Evolutionary conservation across 1,139 yeast genomes (phyloP), one percentile per base, ranked within the genome.

Genomic region (Suzukiozyma palmioleophila): DNA sequence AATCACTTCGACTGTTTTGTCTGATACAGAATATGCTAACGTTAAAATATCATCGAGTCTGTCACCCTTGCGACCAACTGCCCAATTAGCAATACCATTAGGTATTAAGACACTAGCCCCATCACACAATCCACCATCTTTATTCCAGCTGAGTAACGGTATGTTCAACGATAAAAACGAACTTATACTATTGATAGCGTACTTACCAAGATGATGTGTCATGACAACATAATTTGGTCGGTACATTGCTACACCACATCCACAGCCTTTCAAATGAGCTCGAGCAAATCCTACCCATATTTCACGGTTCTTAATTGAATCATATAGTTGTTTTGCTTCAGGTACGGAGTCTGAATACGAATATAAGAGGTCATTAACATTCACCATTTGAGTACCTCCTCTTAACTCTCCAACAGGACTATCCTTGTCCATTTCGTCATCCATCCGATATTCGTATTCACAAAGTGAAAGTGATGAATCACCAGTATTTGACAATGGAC

Each of bases 271-370:
- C 8, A 66, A 43, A 47, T 66, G 71, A 5, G 71, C 68, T 35
- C 73, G 49, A 2, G 69, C 65, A 41, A 66, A 60, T 3, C 69
- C 69, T 2, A 64, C 42, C 70, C 69, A 66, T 8, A 60, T 45
- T 40, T 59, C 62, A 37, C 62, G 50, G 21, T 49, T 47, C 3
- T 43, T 37, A 37, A 51, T 36, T 11, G 42, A 34, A 8, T 39
- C 35, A 49, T 43, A 51, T 47, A 12, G 55, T 6, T 36, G 16
- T 31, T 33, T 39, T 18, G 26, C 40, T 18, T 24, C 26, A 11
- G 32, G 30, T 13, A 36, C 29, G 35, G 39, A 33, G n/a, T 33
- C 10, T 9, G 37, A 28, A 28, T 41, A 35, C 9, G 43, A 43
- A 14, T 32, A 47, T 16, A 59, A 37, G 13, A 58, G 32, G 3